A percentile compares a stretch with the other conserved stretches of the same genome.
Evolutionary conservation across 2,329 filamentous ascomycete species (phyloP).

Genomic region (Sclerotinia borealis): DNA sequence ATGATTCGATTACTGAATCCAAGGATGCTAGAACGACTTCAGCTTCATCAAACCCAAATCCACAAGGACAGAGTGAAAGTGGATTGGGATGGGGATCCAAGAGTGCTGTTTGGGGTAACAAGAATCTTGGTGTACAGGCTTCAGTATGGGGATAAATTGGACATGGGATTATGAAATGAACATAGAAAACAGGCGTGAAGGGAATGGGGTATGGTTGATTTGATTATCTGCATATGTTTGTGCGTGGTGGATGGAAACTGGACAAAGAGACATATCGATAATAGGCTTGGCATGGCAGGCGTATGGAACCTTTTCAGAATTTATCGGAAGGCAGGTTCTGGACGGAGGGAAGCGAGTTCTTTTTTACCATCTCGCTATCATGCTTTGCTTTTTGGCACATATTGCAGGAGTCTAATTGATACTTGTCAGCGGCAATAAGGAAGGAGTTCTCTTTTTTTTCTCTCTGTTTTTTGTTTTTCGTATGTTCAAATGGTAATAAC

Average conservation of each 20-base stretch:
- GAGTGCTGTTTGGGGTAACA: conserved; percentile 72
- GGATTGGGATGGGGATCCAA: conserved; percentile 68
- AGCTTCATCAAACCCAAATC: conserved; percentile 51
- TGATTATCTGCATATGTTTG: conserved; percentile 12
- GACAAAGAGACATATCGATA: conserved; percentile 11
- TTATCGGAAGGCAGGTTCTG: conserved; percentile 10
- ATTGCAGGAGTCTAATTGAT: conserved; percentile 2
- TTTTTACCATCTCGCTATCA: conserved; percentile 2
- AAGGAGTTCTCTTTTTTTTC: conserved; percentile 1
- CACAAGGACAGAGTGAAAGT: conserved; percentile 33
- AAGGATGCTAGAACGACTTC: conserved; percentile 40
- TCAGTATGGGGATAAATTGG: conserved; percentile 81
- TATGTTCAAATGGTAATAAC: conserved; percentile 7
- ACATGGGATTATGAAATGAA: neutral
- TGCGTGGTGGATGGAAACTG: conserved; percentile 2
- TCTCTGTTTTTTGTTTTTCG: neutral
- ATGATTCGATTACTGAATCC: conserved; percentile 42
- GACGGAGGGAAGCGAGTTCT: conserved; percentile 7
- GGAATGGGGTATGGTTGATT: conserved; percentile 7
- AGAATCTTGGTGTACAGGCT: conserved; percentile 80
- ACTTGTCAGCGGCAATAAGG: neutral
- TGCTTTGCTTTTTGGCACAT: conserved; percentile 6
- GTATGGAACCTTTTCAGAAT: conserved; percentile 13
- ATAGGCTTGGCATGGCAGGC: conserved; percentile 15
- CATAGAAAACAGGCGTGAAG: conserved; percentile 8